Evolutionary conservation across 257 asterid genomes (phyloP).

Genomic region (Solanum piurae): DNA sequence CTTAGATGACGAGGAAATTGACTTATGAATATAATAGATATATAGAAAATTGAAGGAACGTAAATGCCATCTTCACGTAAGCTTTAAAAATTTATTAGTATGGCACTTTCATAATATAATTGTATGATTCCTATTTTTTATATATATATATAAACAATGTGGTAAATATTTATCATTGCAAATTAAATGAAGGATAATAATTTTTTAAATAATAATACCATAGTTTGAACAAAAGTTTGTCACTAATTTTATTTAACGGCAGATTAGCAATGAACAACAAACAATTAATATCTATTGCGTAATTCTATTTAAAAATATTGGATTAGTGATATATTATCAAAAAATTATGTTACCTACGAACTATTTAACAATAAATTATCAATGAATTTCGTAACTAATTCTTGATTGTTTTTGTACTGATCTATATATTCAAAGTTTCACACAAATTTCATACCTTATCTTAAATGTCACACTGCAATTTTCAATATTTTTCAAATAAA

Average conservation of each 20-base stretch:
- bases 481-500: background rate
- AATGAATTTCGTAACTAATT: background rate
- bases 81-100: background rate
- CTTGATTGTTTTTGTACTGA: background rate
- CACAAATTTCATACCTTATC: background rate
- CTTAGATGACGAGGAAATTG: background rate
- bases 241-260: too few species aligned
- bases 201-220: too few species aligned
- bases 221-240: too few species aligned
- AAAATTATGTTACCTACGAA: too few species aligned
- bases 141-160: too few species aligned
- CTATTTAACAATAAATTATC: too few species aligned
- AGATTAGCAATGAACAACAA: too few species aligned
- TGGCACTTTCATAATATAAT: background rate
- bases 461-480: background rate
- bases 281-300: too few species aligned
- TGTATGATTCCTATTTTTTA: background rate
- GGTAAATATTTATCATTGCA: too few species aligned
- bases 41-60: background rate
- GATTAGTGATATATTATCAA: too few species aligned
- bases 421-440: background rate
- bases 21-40: background rate
- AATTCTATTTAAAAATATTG: too few species aligned
- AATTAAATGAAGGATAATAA: too few species aligned
- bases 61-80: background rate